Conservation (phyloP, 352 stramenopile species). For the Globisporangium viniferum region DNA sequence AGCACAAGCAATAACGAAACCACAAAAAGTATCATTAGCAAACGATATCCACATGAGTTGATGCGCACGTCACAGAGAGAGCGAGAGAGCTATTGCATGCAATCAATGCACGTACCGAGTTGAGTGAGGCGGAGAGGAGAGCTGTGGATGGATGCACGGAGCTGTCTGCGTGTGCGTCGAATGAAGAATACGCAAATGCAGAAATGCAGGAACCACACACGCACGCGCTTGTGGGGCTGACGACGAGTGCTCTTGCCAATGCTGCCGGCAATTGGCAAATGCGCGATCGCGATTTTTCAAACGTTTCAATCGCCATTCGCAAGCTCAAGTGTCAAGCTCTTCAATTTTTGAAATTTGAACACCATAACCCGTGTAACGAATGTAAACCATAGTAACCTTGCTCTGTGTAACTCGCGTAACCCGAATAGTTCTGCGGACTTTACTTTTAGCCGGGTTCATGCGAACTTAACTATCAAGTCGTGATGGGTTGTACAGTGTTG, state of each 20-base stretch:
- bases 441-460: not conserved
- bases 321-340: not conserved
- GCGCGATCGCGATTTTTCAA: conserved; percentile 11
- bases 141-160: not conserved
- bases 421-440: too few relatives aligned
- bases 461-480: not conserved
- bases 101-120: conserved; percentile 1
- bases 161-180: not conserved
- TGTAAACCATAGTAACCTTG: not conserved
- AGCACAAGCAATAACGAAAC: not conserved
- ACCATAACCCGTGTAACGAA: not conserved
- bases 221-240: not conserved
- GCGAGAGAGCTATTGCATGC: not conserved
- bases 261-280: conserved; percentile 6
- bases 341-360: conserved; percentile 11
- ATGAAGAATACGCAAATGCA: conserved; percentile 9
- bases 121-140: not conserved
- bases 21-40: not conserved
- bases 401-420: too few relatives aligned
- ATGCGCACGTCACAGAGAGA: not conserved
- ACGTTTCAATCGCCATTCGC: not conserved
- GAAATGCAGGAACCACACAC: not conserved
- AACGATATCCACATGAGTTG: not conserved
- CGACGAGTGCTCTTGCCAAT: not conserved
- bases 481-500: not conserved